Conservation (phyloP, 2,329 filamentous ascomycete genomes). For the Diplodia mutila region DNA sequence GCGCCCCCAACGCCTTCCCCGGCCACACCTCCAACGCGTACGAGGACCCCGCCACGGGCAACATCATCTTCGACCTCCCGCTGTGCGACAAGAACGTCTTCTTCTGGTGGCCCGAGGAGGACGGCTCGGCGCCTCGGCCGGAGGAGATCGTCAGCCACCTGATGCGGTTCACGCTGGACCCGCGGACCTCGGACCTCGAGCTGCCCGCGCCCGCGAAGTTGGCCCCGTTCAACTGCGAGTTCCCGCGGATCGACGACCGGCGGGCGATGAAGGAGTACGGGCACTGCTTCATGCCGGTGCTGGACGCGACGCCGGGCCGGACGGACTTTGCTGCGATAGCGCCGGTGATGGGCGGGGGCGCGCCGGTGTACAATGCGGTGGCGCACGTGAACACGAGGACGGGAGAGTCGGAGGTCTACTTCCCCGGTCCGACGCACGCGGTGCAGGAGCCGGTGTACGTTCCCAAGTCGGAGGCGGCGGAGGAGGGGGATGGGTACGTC, state of each 20-base stretch:
- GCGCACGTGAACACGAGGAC: slow-evolving; percentile 48
- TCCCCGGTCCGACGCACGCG: slow-evolving; percentile 45
- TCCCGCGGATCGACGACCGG: slow-evolving; percentile 29
- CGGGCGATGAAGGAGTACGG: slow-evolving; percentile 39
- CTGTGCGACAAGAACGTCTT: slow-evolving; percentile 48
- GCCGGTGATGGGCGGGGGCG: slow-evolving; percentile 36
- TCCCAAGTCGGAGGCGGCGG: slow-evolving; percentile 12
- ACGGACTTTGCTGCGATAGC: slow-evolving; percentile 37
- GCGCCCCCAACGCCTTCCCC: slow-evolving; percentile 40
- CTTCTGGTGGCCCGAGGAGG: slow-evolving; percentile 47
- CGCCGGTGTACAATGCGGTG: slow-evolving; percentile 51
- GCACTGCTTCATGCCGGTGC: slow-evolving; percentile 50
- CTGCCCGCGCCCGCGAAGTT: slow-evolving; percentile 33
- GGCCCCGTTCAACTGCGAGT: slow-evolving; percentile 49
- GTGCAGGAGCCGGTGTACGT: slow-evolving; percentile 21
- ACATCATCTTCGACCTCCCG: slow-evolving; percentile 43
- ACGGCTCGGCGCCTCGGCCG: slow-evolving; percentile 42
- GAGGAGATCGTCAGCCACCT: slow-evolving; percentile 25
- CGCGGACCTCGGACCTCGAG: slow-evolving; percentile 31
- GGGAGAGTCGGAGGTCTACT: slow-evolving; percentile 48
- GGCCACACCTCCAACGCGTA: slow-evolving; percentile 46
- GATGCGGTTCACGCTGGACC: slow-evolving; percentile 35
- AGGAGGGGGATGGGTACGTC: slow-evolving; percentile 41
- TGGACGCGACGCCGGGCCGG: slow-evolving; percentile 44
- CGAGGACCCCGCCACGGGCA: slow-evolving; percentile 34